Evolutionary conservation across 371 early-diverging fungal species (phyloP).

Genomic region (Basidiobolus meristosporus): DNA sequence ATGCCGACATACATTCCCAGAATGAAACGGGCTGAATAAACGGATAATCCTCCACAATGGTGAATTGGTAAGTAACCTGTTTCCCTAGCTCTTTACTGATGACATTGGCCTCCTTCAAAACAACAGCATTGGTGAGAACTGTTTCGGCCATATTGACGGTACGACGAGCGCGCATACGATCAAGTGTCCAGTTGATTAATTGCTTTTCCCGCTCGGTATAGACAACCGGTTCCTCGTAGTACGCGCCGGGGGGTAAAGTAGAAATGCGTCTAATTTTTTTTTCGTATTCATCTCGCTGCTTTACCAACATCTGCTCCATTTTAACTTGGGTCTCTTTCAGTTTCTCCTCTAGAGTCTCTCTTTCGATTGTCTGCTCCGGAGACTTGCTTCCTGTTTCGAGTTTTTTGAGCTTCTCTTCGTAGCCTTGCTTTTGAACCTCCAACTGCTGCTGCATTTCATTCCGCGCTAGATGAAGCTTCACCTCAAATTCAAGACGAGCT

Average conservation of each 20-base stretch:
- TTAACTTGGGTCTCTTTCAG: slow-evolving; percentile 21
- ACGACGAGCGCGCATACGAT: slow-evolving; percentile 35
- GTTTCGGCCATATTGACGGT: slow-evolving; percentile 50
- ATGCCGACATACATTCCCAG: slow-evolving; percentile 30
- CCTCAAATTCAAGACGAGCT: slow-evolving; percentile 15
- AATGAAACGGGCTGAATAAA: slow-evolving; percentile 27
- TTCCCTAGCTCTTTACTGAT: slow-evolving; percentile 61
- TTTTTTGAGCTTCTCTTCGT: slow-evolving; percentile 27
- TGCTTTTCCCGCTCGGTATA: slow-evolving; percentile 21
- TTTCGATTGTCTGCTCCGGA: slow-evolving; percentile 11
- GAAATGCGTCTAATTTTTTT: slow-evolving; percentile 18
- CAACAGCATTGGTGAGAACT: slow-evolving; percentile 40
- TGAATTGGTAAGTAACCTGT: slow-evolving; percentile 61
- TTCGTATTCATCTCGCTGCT: slow-evolving; percentile 23
- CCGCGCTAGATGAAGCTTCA: slow-evolving; percentile 24
- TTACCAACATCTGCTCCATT: slow-evolving; percentile 19
- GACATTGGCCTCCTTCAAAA: slow-evolving; percentile 76
- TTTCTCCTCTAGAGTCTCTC: slow-evolving; percentile 13
- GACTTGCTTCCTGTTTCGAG: no score
- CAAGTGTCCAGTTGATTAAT: slow-evolving; percentile 22
- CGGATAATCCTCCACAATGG: slow-evolving; percentile 36
- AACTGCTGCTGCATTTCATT: slow-evolving; percentile 30
- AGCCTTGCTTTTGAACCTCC: slow-evolving; percentile 26
- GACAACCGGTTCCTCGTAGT: slow-evolving; percentile 4
- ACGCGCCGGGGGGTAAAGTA: slow-evolving; percentile 4